phyloP scores from a whole-genome alignment of 2,329 filamentous ascomycete genomes.

The Cytospora piceae region DNA sequence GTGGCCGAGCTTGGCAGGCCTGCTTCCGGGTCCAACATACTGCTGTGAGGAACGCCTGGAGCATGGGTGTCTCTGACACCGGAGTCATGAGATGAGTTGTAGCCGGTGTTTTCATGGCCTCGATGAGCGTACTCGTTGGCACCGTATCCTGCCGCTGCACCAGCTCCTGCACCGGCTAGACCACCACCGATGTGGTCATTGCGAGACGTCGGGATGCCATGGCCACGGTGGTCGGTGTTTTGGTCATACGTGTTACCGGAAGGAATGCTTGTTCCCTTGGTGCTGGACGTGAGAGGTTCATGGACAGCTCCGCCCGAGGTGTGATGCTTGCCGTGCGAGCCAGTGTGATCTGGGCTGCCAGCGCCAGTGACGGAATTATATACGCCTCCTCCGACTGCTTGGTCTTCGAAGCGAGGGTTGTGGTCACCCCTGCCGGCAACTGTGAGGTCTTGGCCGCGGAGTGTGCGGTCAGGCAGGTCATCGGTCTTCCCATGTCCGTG shows the following conservation, averaged over 20 bases:
- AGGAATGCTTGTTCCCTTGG: slow-evolving; percentile 2
- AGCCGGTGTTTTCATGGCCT: slow-evolving; percentile 20
- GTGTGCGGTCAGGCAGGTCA: slow-evolving; percentile 17
- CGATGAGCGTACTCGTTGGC: slow-evolving; percentile 25
- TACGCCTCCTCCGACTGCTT: slow-evolving; percentile 19
- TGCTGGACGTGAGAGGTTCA: slow-evolving; percentile 21
- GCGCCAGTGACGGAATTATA: slow-evolving; percentile 22
- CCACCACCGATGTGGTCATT: slow-evolving; percentile 23
- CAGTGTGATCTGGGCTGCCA: slow-evolving; percentile 17
- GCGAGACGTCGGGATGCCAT: slow-evolving; percentile 27
- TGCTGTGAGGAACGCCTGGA: slow-evolving; percentile 22
- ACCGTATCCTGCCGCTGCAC: slow-evolving; percentile 28
- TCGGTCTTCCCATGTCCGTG: slow-evolving; percentile 6
- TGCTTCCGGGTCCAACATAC: slow-evolving; percentile 29
- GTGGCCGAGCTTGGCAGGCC: background rate
- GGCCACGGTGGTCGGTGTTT: slow-evolving; percentile 21
- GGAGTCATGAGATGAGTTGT: slow-evolving; percentile 7
- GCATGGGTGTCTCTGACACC: background rate
- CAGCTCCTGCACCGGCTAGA: slow-evolving; percentile 12
- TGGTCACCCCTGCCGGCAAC: background rate
- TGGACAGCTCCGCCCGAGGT: slow-evolving; percentile 12
- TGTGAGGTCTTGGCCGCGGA: slow-evolving; percentile 5
- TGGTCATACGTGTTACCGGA: slow-evolving; percentile 22
- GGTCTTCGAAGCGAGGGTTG: slow-evolving; percentile 5
- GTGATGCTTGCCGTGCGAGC: slow-evolving; percentile 13